Conservation (phyloP, 352 stramenopile genomes). For the Phytophthora parvispora region DNA sequence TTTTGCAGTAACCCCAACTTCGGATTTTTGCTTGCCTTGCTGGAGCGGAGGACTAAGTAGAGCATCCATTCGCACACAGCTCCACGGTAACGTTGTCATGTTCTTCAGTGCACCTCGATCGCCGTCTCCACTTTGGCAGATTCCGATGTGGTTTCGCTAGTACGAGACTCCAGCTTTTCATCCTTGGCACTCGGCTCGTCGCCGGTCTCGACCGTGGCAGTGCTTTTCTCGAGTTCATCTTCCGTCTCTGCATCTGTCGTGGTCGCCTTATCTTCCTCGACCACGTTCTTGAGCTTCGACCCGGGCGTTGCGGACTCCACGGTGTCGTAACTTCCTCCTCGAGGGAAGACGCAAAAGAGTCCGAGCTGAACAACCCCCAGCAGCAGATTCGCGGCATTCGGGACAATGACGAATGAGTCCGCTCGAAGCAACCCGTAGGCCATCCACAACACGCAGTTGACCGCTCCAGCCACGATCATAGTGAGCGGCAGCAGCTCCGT, state of each 20-base stretch:
- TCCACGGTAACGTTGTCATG: background rate
- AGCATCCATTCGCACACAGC: background rate
- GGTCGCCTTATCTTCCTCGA: conserved; percentile 4
- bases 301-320: conserved; percentile 24
- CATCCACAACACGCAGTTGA: conserved; percentile 67
- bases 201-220: conserved; percentile 15
- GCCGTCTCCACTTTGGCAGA: conserved; percentile 8
- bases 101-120: conserved; percentile 18
- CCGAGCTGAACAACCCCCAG: conserved; percentile 64
- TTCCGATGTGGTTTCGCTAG: background rate
- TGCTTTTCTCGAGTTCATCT: conserved; percentile 21
- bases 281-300: conserved; percentile 8
- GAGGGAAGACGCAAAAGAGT: conserved; percentile 52
- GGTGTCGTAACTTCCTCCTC: conserved; percentile 36
- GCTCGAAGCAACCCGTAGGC: conserved; percentile 55
- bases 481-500: conserved; percentile 46
- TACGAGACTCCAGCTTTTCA: conserved; percentile 1
- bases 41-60: background rate
- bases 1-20: background rate
- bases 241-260: conserved; percentile 11
- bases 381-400: conserved; percentile 69
- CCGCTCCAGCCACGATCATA: conserved; percentile 60
- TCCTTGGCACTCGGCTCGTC: conserved; percentile 9
- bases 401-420: conserved; percentile 62
- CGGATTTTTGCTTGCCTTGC: background rate